A percentile compares a stretch with the other conserved stretches of the same genome.
Evolutionary conservation across 306 rosid species (phyloP).

Genomic region (Aeschynomene evenia): DNA sequence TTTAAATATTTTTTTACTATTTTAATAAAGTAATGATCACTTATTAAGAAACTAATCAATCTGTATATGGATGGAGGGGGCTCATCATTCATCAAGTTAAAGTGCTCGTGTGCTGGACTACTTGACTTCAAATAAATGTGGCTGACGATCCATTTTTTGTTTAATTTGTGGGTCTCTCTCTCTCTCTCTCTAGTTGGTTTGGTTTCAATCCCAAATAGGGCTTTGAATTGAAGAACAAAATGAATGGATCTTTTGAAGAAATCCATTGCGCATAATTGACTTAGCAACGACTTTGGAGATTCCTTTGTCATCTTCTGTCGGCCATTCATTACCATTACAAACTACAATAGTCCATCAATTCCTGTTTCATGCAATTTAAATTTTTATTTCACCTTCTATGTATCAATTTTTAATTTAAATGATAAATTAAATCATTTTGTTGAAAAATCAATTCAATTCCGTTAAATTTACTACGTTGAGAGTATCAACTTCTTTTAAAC

Average conservation of each 20-base stretch:
- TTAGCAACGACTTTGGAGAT: constrained; percentile 1
- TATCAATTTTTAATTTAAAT: too few relatives aligned
- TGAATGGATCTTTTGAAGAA: not conserved
- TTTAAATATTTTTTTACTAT: too few relatives aligned
- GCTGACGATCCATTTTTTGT: too few relatives aligned
- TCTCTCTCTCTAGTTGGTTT: not conserved
- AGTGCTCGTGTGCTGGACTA: not conserved
- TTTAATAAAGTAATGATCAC: too few relatives aligned
- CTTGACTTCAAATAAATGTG: constrained; percentile 13
- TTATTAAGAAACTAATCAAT: too few relatives aligned
- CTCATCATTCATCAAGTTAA: not conserved
- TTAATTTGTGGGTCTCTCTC: not conserved
- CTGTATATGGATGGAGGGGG: too few relatives aligned
- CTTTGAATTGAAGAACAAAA: not conserved
- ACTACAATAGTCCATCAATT: not conserved
- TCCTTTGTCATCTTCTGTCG: constrained; percentile 14
- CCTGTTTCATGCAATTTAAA: not conserved
- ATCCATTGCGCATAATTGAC: constrained; percentile 4
- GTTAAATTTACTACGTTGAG: too few relatives aligned
- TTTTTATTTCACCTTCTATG: too few relatives aligned
- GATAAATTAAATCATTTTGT: too few relatives aligned
- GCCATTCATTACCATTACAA: not conserved
- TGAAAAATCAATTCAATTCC: too few relatives aligned
- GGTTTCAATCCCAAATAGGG: not conserved
- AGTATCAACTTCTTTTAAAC: too few relatives aligned